phyloP scores from a whole-genome alignment of 75 land plant species.

The Picea sitchensis region DNA sequence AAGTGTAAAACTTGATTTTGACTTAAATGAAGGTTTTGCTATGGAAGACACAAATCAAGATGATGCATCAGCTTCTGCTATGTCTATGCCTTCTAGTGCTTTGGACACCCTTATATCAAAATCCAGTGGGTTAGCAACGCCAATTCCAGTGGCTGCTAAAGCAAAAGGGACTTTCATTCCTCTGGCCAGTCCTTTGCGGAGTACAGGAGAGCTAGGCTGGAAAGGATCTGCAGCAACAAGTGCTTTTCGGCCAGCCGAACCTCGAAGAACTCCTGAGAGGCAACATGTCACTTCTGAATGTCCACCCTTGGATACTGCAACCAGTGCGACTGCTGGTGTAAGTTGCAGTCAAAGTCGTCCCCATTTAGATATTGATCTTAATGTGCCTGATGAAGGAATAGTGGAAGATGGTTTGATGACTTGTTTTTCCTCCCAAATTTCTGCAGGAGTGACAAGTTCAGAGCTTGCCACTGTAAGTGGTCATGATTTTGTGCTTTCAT shows the following conservation, averaged over 20 bases:
- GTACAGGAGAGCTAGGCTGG: constrained; percentile 83
- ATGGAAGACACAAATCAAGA: constrained; percentile 49
- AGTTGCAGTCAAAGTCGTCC: constrained; percentile 39
- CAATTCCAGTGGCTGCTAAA: constrained; percentile 76
- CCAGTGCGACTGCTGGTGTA: constrained; percentile 7
- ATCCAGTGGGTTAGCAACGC: constrained; percentile 32
- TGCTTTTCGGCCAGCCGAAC: constrained; percentile 97
- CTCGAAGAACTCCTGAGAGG: constrained; percentile 56
- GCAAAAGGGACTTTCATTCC: constrained; percentile 87
- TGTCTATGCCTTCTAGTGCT: constrained; percentile 15
- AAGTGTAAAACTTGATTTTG: constrained; percentile 59
- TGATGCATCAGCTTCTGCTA: constrained; percentile 21
- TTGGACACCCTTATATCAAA: constrained; percentile 18
- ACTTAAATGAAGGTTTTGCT: constrained; percentile 82
- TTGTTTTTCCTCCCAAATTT: too few species aligned
- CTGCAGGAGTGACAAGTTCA: too few species aligned
- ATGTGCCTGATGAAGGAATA: constrained; percentile 78
- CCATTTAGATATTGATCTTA: constrained; percentile 77
- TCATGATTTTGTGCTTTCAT: too few species aligned
- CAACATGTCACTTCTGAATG: constrained; percentile 23
- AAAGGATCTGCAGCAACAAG: constrained; percentile 97
- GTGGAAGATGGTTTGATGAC: constrained; percentile 29
- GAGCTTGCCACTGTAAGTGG: too few species aligned
- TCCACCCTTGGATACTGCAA: constrained; percentile 15
- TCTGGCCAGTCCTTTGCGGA: constrained; percentile 52